Evolutionary conservation across 2,329 filamentous ascomycete species (phyloP).

Genomic region (Paraphaeosphaeria minitans): DNA sequence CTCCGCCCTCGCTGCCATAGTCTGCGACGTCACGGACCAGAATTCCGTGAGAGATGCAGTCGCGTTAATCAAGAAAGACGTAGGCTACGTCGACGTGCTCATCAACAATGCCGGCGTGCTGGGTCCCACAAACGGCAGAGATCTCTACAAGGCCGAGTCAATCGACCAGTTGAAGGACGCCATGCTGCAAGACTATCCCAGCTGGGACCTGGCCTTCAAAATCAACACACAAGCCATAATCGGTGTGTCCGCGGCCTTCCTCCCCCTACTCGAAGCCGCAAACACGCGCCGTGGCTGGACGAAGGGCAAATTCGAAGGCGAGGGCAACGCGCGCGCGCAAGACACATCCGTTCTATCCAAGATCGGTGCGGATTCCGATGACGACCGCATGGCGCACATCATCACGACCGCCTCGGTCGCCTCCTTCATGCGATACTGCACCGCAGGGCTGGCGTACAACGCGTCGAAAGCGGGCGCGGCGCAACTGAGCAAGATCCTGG

Average conservation of each 20-base stretch:
- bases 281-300: slow-evolving; percentile 51
- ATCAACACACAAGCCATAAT: slow-evolving; percentile 55
- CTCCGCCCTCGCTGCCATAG: slow-evolving; percentile 46
- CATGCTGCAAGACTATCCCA: slow-evolving; percentile 38
- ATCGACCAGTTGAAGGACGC: slow-evolving; percentile 52
- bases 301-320: slow-evolving; percentile 37
- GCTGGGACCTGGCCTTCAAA: slow-evolving; percentile 46
- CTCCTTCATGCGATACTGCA: slow-evolving; percentile 45
- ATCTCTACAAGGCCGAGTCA: slow-evolving; percentile 50
- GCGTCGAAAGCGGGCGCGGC: slow-evolving; percentile 52
- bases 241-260: slow-evolving; percentile 52
- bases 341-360: slow-evolving; percentile 23
- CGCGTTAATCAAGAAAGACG: slow-evolving; percentile 49
- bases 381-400: slow-evolving; percentile 53
- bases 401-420: slow-evolving; percentile 52
- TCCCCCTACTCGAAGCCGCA: slow-evolving; percentile 52
- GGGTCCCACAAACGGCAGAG: slow-evolving; percentile 50
- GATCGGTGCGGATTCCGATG: slow-evolving; percentile 33
- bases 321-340: slow-evolving; percentile 31
- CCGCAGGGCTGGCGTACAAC: slow-evolving; percentile 50
- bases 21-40: slow-evolving; percentile 52
- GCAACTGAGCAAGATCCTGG: slow-evolving; percentile 54
- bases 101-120: slow-evolving; percentile 59
- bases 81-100: slow-evolving; percentile 57
- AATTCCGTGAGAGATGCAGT: slow-evolving; percentile 50